Percentiles rank a stretch among this genome's conserved stretches.
These are phyloP conservation scores for Sporobolomyces roseus DNA, from an alignment of 768 basidiomycete species.

Conservation along the genomic window DNA sequence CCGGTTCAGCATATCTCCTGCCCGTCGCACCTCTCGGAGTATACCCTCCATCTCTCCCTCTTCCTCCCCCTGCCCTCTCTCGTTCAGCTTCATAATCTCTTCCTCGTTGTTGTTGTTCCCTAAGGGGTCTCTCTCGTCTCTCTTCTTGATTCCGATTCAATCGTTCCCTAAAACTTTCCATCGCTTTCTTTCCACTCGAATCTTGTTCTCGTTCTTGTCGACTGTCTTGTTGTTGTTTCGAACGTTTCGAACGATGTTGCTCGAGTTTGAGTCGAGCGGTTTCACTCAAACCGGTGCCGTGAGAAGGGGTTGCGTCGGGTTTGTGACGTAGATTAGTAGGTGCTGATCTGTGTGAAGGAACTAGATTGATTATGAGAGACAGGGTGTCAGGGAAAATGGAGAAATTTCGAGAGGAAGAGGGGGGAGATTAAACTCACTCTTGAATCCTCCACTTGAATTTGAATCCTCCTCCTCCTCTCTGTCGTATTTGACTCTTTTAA, in stretches of 20 bases:
- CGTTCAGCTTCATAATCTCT: too few species aligned
- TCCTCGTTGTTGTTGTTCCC: constrained; percentile 44
- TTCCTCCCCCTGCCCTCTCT: not conserved
- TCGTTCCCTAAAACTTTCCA: constrained; percentile 68
- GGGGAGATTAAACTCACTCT: constrained; percentile 58
- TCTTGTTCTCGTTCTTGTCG: constrained; percentile 26
- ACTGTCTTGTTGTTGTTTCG: constrained; percentile 56
- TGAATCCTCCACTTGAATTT: constrained; percentile 71
- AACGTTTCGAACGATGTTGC: constrained; percentile 66
- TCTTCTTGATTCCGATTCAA: constrained; percentile 57
- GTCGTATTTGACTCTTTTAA: constrained; percentile 64
- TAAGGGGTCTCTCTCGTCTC: constrained; percentile 48
- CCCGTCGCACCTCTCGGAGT: constrained; percentile 55
- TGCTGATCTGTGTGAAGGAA: constrained; percentile 65
- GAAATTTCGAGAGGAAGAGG: not conserved
- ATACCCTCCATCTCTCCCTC: constrained; percentile 21
- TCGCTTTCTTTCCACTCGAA: constrained; percentile 33
- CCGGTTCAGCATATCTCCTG: constrained; percentile 46
- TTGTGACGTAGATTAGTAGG: constrained; percentile 64
- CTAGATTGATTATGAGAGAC: constrained; percentile 51
- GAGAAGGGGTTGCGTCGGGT: constrained; percentile 87
- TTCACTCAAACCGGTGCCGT: constrained; percentile 82
- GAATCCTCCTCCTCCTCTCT: constrained; percentile 56
- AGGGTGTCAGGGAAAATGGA: not conserved
- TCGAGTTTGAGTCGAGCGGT: constrained; percentile 67